These are phyloP conservation scores for Aspergillus fructus DNA, from an alignment of 2,329 filamentous ascomycete genomes.

Conservation along the genomic window DNA sequence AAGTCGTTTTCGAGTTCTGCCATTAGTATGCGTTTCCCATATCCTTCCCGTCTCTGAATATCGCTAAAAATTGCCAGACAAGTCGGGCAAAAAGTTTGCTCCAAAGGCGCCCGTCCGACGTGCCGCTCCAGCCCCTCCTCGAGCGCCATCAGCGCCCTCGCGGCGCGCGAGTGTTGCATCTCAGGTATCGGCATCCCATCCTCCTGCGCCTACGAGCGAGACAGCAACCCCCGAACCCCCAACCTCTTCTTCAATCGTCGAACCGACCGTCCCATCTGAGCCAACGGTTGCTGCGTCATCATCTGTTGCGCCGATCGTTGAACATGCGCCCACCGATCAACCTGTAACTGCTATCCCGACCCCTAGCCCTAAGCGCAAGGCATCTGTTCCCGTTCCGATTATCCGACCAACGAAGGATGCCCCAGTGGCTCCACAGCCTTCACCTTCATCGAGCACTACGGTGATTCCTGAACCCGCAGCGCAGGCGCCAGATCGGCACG, in stretches of 20 bases:
- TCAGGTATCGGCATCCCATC: slow-evolving; percentile 29
- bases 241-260: slow-evolving; percentile 9
- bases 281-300: slow-evolving; percentile 21
- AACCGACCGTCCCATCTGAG: slow-evolving; percentile 18
- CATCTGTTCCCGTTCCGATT: slow-evolving; percentile 23
- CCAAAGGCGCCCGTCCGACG: slow-evolving; percentile 65
- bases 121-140: slow-evolving; percentile 43
- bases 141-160: slow-evolving; percentile 39
- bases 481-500: neutral
- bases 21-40: slow-evolving; percentile 43
- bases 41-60: neutral
- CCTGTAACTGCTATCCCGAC: slow-evolving; percentile 27
- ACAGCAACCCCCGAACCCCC: slow-evolving; percentile 18
- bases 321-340: slow-evolving; percentile 1
- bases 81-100: slow-evolving; percentile 76
- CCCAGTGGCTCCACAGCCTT: slow-evolving; percentile 18
- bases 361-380: slow-evolving; percentile 28
- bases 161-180: slow-evolving; percentile 41
- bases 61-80: slow-evolving; percentile 37
- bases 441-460: slow-evolving; percentile 18
- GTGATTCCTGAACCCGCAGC: slow-evolving; percentile 15
- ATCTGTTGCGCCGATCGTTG: neutral
- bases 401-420: slow-evolving; percentile 9
- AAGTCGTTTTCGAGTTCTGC: slow-evolving; percentile 56
- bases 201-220: slow-evolving; percentile 24